A percentile compares a stretch with the other conserved stretches of the same genome.
phyloP scores from a whole-genome alignment of 2,329 filamentous ascomycete species.

The Nigrograna mackinnonii region DNA sequence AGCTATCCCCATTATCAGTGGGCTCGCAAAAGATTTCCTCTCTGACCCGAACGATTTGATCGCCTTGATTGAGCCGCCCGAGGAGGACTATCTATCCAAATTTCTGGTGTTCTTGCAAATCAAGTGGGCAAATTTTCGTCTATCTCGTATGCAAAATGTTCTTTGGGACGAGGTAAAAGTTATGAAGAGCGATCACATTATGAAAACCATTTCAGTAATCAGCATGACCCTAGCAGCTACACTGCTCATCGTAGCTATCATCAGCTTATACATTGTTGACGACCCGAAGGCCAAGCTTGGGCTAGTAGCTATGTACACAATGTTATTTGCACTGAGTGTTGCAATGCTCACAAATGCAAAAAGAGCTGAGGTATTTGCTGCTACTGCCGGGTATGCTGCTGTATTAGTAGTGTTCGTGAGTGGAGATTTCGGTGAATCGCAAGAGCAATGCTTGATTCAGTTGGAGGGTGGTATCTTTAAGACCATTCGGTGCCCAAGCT shows the following conservation, averaged over 20 bases:
- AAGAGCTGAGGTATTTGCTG: conserved; percentile 25
- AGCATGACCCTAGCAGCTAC: conserved; percentile 14
- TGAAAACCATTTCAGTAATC: conserved; percentile 3
- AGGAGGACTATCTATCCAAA: conserved; percentile 13
- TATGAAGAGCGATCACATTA: conserved; percentile 5
- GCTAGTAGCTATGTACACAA: conserved; percentile 20
- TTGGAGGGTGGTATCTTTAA: conserved; percentile 6
- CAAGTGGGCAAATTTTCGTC: not conserved
- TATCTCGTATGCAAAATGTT: conserved; percentile 1
- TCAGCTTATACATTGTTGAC: conserved; percentile 17
- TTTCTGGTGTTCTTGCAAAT: conserved; percentile 6
- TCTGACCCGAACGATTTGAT: conserved; percentile 5
- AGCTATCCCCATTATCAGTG: conserved; percentile 7
- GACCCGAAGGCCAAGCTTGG: conserved; percentile 15
- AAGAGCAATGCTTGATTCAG: conserved; percentile 6
- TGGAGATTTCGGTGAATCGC: conserved; percentile 14
- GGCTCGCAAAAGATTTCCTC: conserved; percentile 10
- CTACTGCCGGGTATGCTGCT: conserved; percentile 25
- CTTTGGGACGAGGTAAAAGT: conserved; percentile 5
- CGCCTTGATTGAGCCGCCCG: conserved; percentile 1
- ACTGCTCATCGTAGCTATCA: conserved; percentile 24
- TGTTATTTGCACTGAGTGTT: conserved; percentile 24
- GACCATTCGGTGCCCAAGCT: conserved; percentile 6
- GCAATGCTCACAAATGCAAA: conserved; percentile 19
- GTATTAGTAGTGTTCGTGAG: conserved; percentile 11